A percentile compares a stretch with the other conserved stretches of the same genome.
Evolutionary conservation across 176 grass and related monocot species (phyloP).

Genomic region (Dactylis glomerata): DNA sequence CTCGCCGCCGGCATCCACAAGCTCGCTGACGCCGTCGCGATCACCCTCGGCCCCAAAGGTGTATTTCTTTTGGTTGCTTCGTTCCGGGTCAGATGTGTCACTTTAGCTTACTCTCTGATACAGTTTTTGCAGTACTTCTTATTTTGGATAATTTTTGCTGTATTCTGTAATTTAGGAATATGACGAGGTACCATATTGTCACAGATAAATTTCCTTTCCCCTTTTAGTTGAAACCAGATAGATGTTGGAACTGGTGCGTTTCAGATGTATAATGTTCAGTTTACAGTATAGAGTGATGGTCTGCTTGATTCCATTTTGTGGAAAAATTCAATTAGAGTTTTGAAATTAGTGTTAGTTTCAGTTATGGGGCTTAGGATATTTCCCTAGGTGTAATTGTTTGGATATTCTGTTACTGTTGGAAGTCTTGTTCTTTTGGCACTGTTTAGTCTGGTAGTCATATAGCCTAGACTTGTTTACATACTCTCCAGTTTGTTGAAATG

Average conservation of each 20-base stretch:
- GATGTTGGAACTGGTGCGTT: not conserved
- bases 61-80: not conserved
- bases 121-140: not conserved
- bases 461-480: not conserved
- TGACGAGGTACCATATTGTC: not conserved
- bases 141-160: not conserved
- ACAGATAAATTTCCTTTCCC: not conserved
- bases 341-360: not conserved
- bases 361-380: not conserved
- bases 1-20: constrained; percentile 82
- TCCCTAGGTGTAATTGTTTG: not conserved
- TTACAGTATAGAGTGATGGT: not conserved
- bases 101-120: not conserved
- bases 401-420: not conserved
- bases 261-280: not conserved
- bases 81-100: not conserved
- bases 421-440: not conserved
- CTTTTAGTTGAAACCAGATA: not conserved
- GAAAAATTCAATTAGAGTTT: not conserved
- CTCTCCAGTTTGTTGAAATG: not conserved
- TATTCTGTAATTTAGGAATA: not conserved
- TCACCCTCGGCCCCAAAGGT: constrained; percentile 95
- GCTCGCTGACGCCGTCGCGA: constrained; percentile 76
- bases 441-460: not conserved
- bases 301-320: not conserved